Conservation (phyloP, 108 stramenopile species). For the Skeletonema potamos region DNA sequence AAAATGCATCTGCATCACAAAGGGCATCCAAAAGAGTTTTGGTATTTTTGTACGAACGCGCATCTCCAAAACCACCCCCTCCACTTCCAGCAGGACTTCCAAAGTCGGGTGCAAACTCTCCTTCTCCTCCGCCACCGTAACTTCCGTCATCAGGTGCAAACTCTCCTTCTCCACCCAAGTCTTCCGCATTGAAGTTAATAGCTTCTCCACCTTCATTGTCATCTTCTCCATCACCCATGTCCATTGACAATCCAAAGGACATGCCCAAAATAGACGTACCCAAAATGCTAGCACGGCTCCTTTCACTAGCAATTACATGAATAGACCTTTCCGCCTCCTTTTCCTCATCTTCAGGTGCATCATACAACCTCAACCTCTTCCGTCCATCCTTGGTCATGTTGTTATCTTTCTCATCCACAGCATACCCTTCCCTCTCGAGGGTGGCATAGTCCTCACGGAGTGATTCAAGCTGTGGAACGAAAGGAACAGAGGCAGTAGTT, state of each 20-base stretch:
- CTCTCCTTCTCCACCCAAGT: conserved; percentile 41
- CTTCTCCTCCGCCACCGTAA: conserved; percentile 12
- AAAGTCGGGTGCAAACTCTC: conserved; percentile 43
- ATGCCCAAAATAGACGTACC: conserved; percentile 29
- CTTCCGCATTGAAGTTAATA: conserved; percentile 15
- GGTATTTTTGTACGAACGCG: conserved; percentile 45
- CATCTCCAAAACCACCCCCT: conserved; percentile 45
- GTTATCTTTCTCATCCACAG: conserved; percentile 36
- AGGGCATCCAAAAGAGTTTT: conserved; percentile 72
- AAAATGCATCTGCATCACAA: conserved; percentile 59
- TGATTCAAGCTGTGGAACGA: conserved; percentile 79
- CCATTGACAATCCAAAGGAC: conserved; percentile 49
- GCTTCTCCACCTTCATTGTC: conserved; percentile 16
- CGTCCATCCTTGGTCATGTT: conserved; percentile 20
- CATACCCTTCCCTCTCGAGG: conserved; percentile 71
- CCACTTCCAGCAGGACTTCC: conserved; percentile 43
- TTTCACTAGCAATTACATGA: conserved; percentile 79
- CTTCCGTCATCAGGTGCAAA: conserved; percentile 37
- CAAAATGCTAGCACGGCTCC: conserved; percentile 48
- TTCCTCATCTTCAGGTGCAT: conserved; percentile 68
- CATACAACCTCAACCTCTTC: conserved; percentile 42
- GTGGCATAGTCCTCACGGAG: conserved; percentile 62
- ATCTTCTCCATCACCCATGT: conserved; percentile 40
- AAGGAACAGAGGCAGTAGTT: conserved; percentile 48
- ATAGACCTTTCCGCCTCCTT: conserved; percentile 80